Evolutionary conservation across 352 stramenopile genomes (phyloP).

Genomic region (Phytophthora agathidicida): DNA sequence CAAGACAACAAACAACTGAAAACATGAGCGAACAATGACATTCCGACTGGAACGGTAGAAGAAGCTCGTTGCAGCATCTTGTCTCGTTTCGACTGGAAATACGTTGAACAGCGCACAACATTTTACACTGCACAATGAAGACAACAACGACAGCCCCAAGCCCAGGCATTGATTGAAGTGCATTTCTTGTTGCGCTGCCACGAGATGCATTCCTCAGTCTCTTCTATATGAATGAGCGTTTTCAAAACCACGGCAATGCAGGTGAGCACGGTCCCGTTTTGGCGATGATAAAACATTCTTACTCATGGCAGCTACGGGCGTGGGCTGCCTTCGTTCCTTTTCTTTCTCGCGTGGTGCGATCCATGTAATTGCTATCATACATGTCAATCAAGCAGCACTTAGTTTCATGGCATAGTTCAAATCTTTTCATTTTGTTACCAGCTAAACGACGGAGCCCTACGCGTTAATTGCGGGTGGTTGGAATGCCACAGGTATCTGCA

Average conservation of each 20-base stretch:
- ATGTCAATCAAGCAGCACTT: too few relatives aligned
- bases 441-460: too few relatives aligned
- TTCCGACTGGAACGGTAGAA: slow-evolving; percentile 19
- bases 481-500: slow-evolving; percentile 57
- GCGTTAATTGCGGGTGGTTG: slow-evolving; percentile 45
- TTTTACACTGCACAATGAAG: slow-evolving; percentile 33
- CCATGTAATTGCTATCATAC: too few relatives aligned
- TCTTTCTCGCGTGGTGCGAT: too few relatives aligned
- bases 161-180: slow-evolving; percentile 2
- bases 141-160: slow-evolving; percentile 15
- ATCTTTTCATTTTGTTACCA: too few relatives aligned
- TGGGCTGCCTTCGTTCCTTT: neutral
- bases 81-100: slow-evolving; percentile 20
- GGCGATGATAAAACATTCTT: neutral
- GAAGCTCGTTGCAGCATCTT: slow-evolving; percentile 10
- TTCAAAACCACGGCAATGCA: slow-evolving; percentile 3
- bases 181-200: slow-evolving; percentile 14
- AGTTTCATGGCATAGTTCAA: too few relatives aligned
- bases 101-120: slow-evolving; percentile 13
- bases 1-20: slow-evolving; percentile 33
- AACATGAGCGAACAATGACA: slow-evolving; percentile 35
- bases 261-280: slow-evolving; percentile 8
- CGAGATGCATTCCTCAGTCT: slow-evolving; percentile 11
- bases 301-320: too few relatives aligned
- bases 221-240: slow-evolving; percentile 30